Percentiles rank a stretch among this genome's conserved stretches.
phyloP scores from a whole-genome alignment of 768 basidiomycete species.

The Boletus rex-veris region DNA sequence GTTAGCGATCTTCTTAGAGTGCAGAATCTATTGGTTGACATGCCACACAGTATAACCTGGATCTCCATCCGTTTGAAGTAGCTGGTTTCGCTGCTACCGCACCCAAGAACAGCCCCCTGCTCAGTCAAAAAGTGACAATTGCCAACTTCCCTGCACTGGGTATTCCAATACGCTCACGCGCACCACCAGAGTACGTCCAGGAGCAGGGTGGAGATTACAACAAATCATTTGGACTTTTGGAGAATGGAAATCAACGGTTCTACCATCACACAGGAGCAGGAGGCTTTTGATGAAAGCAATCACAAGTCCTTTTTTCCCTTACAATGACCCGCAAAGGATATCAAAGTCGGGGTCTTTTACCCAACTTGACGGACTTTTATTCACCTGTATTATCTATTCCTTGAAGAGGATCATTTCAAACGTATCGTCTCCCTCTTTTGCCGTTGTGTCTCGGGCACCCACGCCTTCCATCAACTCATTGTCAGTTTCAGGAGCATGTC shows the following conservation, averaged over 20 bases:
- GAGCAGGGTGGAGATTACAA: constrained; percentile 47
- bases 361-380: not conserved
- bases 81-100: constrained; percentile 38
- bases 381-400: constrained; percentile 5
- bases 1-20: constrained; percentile 9
- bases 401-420: constrained; percentile 58
- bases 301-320: not conserved
- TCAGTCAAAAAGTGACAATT: constrained; percentile 41
- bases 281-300: not conserved
- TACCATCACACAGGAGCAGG: constrained; percentile 17
- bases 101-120: constrained; percentile 28
- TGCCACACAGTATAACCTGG: constrained; percentile 38
- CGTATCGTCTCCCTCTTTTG: constrained; percentile 46
- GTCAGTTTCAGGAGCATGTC: constrained; percentile 53
- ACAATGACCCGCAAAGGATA: not conserved
- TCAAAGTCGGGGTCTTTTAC: not conserved
- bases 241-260: constrained; percentile 57
- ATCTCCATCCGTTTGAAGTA: constrained; percentile 41
- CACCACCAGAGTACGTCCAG: constrained; percentile 51
- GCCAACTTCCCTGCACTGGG: constrained; percentile 39
- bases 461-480: constrained; percentile 54
- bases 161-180: constrained; percentile 40
- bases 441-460: constrained; percentile 43
- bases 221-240: constrained; percentile 47
- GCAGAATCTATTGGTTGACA: constrained; percentile 13